Percentiles rank a stretch among this genome's conserved stretches.
These are phyloP conservation scores for Jamesozyma hellenica DNA, from an alignment of 805 yeast species.

Conservation along the genomic window DNA sequence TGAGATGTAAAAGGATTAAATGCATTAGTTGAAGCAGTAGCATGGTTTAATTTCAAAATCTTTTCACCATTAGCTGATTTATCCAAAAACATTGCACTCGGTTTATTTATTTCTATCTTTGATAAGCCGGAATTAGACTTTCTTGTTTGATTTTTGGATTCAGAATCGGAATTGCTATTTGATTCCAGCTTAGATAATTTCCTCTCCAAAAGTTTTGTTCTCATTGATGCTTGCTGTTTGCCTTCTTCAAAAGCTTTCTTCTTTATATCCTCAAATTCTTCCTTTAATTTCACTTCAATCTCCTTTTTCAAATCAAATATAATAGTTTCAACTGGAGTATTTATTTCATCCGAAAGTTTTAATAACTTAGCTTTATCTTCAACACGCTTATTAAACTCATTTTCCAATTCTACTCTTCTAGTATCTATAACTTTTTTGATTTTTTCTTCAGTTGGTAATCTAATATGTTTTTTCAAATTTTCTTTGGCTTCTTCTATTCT, in stretches of 20 bases:
- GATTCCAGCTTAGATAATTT: conserved; percentile 25
- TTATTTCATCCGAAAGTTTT: conserved; percentile 3
- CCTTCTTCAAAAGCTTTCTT: conserved; percentile 28
- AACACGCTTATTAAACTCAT: conserved; percentile 15
- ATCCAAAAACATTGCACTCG: neutral
- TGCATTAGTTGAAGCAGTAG: conserved; percentile 2
- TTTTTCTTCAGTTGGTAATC: conserved; percentile 39
- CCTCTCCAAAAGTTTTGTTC: conserved; percentile 23
- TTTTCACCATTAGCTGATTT: conserved; percentile 2
- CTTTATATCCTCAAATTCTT: conserved; percentile 13
- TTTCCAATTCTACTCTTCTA: conserved; percentile 25
- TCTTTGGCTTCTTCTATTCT: conserved; percentile 35
- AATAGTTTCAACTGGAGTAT: conserved; percentile 5
- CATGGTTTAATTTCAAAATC: conserved; percentile 6
- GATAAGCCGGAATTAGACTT: conserved; percentile 1
- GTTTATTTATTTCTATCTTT: conserved; percentile 3
- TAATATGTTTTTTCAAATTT: conserved; percentile 41
- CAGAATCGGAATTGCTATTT: conserved; percentile 2
- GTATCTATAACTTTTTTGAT: conserved; percentile 46
- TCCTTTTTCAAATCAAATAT: conserved; percentile 8
- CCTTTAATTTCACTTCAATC: conserved; percentile 14
- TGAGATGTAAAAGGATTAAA: conserved; percentile 15
- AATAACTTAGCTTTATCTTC: conserved; percentile 8
- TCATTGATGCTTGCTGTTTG: conserved; percentile 25
- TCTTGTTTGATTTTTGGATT: neutral